Base-by-base conservation (phyloP, 108 stramenopile genomes). In the Licmophora abbreviata region DNA sequence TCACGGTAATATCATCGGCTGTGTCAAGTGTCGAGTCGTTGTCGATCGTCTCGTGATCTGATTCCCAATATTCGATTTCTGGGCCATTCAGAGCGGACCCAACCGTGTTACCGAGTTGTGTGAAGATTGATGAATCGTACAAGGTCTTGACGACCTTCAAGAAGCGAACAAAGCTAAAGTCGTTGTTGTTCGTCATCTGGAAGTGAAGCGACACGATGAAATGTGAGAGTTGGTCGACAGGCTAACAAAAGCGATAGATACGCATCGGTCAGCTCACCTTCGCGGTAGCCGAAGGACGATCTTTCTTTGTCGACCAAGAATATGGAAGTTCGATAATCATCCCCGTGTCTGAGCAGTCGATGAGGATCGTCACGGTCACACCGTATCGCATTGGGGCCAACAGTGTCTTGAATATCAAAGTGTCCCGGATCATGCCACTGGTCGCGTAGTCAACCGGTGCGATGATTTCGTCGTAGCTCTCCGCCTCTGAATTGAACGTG, bases 81-180 rank as follows among this genome's bases (percentile, higher is more conserved):
- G 38, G 38, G 3, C 20, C 18, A 40, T 15, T 40, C 25, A 78
- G 44, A 6, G 69, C 72, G 17, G 64, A 54, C 9, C 72, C 77
- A 15, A 78, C 77, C 4, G 71, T 73, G 29, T 59, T 71, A 26
- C 78, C 78, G 7, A 79, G 60, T 54, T 75, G 73, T 10, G 78
- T 75, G 53, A 83, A 90, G 36, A 73, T 77, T 8, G 89, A 91
- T 30, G 80, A 79, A 56, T 91, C 89, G 63, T 91, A 86, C 20
- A 91, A 67, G 6, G 79, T 86, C 52, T 83, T 86, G 17, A 86
- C 83, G 17, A 86, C 89, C 69, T 91, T 86, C 36, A 91, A 67
- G 51, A 82, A 86, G 56, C 89, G 71, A 1, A 86, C 78, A 60
- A 91, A 91, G 43, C 81, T 83, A 64, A 86, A 91, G 57, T 91